Conservation (phyloP, 495 filamentous ascomycete genomes). For the Penicillium roqueforti region DNA sequence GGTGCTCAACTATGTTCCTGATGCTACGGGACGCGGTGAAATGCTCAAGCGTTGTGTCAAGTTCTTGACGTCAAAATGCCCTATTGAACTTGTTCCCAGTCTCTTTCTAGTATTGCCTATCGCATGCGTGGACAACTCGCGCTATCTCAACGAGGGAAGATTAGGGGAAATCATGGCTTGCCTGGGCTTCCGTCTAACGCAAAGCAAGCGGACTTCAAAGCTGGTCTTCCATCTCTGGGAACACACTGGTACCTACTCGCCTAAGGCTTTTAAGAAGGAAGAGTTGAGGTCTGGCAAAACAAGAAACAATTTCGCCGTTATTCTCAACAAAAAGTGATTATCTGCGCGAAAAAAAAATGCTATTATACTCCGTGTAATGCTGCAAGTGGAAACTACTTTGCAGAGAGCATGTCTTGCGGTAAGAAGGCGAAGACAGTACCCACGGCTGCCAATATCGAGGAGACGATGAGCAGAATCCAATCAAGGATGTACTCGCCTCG, state of each 20-base stretch:
- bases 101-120: constrained; percentile 89
- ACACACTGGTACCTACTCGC: constrained; percentile 30
- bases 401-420: constrained; percentile 57
- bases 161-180: constrained; percentile 69
- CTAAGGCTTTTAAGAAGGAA: constrained; percentile 57
- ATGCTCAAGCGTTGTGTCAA: constrained; percentile 70
- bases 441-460: constrained; percentile 61
- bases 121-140: constrained; percentile 85
- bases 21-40: constrained; percentile 67
- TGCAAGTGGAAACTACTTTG: constrained; percentile 8
- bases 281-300: constrained; percentile 67
- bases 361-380: background rate
- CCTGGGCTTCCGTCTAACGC: constrained; percentile 64
- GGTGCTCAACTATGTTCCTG: constrained; percentile 90
- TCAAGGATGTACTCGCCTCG: constrained; percentile 58
- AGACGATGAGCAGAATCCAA: constrained; percentile 66
- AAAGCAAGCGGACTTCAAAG: constrained; percentile 72
- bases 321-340: constrained; percentile 41
- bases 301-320: constrained; percentile 87
- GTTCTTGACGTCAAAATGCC: constrained; percentile 45
- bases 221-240: constrained; percentile 88
- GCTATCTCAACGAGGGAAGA: constrained; percentile 76
- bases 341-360: background rate
- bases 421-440: constrained; percentile 88
- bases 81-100: constrained; percentile 53